phyloP scores from a whole-genome alignment of 306 rosid species.

The Rubus parviflorus region DNA sequence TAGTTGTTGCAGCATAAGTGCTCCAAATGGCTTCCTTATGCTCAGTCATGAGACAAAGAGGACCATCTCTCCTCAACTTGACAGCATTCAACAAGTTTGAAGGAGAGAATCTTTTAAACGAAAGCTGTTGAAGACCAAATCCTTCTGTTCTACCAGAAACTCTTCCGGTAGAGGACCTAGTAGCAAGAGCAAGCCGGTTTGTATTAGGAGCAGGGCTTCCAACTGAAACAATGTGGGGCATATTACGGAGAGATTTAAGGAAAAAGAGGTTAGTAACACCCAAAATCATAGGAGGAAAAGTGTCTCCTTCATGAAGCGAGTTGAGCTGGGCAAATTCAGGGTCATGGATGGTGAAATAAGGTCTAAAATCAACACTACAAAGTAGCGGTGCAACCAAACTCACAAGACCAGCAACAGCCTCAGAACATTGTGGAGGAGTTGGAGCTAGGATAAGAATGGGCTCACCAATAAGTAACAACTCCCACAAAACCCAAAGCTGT shows the following conservation, averaged over 20 bases:
- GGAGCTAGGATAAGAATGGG: conserved; percentile 90
- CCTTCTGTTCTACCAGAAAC: conserved; percentile 54
- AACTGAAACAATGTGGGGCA: conserved; percentile 81
- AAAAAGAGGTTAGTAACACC: conserved; percentile 95
- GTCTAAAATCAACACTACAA: conserved; percentile 86
- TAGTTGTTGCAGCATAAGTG: conserved; percentile 71
- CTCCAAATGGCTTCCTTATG: conserved; percentile 98
- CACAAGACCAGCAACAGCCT: conserved; percentile 94
- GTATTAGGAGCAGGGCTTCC: conserved; percentile 79
- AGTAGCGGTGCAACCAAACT: conserved; percentile 92
- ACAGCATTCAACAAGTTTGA: conserved; percentile 73
- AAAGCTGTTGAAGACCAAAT: conserved; percentile 73
- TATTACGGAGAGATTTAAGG: conserved; percentile 75
- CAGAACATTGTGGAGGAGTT: conserved; percentile 93
- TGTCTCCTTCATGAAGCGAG: conserved; percentile 64
- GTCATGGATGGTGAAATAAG: conserved; percentile 92
- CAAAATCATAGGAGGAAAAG: conserved; percentile 76
- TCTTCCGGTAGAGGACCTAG: conserved; percentile 62
- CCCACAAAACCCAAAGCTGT: conserved; percentile 98
- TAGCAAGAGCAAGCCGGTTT: conserved; percentile 43
- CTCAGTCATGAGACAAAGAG: conserved; percentile 95
- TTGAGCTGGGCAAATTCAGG: conserved; percentile 74
- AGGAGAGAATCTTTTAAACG: conserved; percentile 77
- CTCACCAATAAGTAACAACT: conserved; percentile 84
- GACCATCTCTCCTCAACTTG: conserved; percentile 88